Percentiles rank a stretch among this genome's conserved stretches.
phyloP scores from a whole-genome alignment of 495 filamentous ascomycete genomes.

The Penicillium salamii region DNA sequence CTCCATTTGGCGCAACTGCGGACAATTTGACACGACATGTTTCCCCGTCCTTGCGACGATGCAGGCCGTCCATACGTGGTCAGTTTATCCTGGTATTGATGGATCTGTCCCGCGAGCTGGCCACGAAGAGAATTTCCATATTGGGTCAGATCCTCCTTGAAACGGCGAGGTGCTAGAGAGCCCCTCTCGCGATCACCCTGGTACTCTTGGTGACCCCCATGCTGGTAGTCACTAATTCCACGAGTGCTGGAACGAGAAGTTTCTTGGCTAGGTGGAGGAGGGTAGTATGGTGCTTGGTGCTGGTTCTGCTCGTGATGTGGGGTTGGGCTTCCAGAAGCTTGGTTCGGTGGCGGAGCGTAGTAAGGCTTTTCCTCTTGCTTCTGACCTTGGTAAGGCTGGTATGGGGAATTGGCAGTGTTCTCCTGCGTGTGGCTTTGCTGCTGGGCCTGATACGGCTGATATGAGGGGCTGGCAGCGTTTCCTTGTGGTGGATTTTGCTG shows the following conservation, averaged over 20 bases:
- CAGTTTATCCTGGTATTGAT: slow-evolving; percentile 45
- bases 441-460: slow-evolving; percentile 11
- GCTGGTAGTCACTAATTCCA: slow-evolving; percentile 35
- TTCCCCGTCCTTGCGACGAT: slow-evolving; percentile 35
- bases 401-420: slow-evolving; percentile 3
- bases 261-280: slow-evolving; percentile 42
- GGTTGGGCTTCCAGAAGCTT: slow-evolving; percentile 7
- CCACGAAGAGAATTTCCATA: slow-evolving; percentile 40
- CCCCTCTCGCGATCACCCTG: slow-evolving; percentile 33
- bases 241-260: slow-evolving; percentile 32
- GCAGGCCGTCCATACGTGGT: slow-evolving; percentile 24
- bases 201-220: slow-evolving; percentile 1
- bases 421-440: slow-evolving; percentile 8
- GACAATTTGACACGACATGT: slow-evolving; percentile 64
- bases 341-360: slow-evolving; percentile 17
- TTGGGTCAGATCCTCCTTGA: slow-evolving; percentile 35
- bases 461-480: slow-evolving; percentile 23
- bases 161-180: slow-evolving; percentile 26
- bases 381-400: slow-evolving; percentile 12
- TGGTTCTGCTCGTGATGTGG: slow-evolving; percentile 10
- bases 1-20: slow-evolving; percentile 74
- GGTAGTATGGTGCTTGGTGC: slow-evolving; percentile 29
- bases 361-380: slow-evolving; percentile 15
- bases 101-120: slow-evolving; percentile 46
- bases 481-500: slow-evolving; percentile 9